Percentiles rank a stretch among this genome's conserved stretches.
Evolutionary conservation across 257 asterid species (phyloP).

Genomic region (Nicotiana obtusifolia): DNA sequence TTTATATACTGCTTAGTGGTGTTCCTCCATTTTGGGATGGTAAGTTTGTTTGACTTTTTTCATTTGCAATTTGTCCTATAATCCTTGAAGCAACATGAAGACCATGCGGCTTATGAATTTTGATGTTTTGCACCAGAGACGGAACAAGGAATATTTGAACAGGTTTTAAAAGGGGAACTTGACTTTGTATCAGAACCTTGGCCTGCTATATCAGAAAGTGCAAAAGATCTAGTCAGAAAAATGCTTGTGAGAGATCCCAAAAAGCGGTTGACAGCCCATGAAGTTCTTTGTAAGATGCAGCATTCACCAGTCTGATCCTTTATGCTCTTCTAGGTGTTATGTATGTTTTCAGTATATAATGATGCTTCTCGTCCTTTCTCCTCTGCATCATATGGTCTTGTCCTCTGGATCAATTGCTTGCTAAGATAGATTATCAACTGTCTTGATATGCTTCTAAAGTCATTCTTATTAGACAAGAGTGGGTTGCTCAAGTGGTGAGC

Average conservation of each 20-base stretch:
- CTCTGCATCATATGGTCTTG: neutral
- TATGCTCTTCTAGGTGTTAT: neutral
- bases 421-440: neutral
- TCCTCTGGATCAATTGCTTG: neutral
- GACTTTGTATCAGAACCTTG: conserved; percentile 69
- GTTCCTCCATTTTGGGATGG: conserved; percentile 80
- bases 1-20: conserved; percentile 57
- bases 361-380: neutral
- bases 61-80: neutral
- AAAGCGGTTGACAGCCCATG: conserved; percentile 54
- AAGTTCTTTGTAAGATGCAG: conserved; percentile 57
- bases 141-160: conserved; percentile 67
- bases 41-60: conserved; percentile 5
- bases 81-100: neutral
- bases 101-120: neutral
- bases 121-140: conserved; percentile 35
- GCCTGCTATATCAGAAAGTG: conserved; percentile 65
- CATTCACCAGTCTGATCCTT: conserved; percentile 9
- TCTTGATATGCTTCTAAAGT: neutral
- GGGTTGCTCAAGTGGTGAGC: too few relatives aligned
- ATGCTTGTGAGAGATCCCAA: conserved; percentile 68
- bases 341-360: neutral
- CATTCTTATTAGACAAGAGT: neutral
- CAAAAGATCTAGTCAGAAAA: conserved; percentile 54
- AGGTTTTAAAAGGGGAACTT: conserved; percentile 63